These are phyloP conservation scores for Mycena olivaceomarginata DNA, from an alignment of 768 basidiomycete genomes.

Conservation along the genomic window DNA sequence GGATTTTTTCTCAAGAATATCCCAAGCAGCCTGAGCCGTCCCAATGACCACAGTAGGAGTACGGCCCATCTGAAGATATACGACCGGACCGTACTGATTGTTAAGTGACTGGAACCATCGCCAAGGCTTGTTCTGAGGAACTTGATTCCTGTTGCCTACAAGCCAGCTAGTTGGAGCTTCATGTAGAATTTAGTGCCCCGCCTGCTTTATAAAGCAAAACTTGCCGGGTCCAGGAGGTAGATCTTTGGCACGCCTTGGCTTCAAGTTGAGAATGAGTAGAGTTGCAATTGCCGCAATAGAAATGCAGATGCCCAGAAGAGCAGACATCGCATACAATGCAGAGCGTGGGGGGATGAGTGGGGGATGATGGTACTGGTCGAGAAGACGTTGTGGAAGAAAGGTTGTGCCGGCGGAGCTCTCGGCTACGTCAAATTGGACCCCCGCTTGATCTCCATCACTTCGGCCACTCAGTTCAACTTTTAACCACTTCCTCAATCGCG, in stretches of 20 bases:
- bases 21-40: conserved; percentile 67
- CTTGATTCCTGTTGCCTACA: conserved; percentile 67
- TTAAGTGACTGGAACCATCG: conserved; percentile 69
- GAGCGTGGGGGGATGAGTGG: no score
- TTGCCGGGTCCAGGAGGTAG: conserved; percentile 42
- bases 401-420: no score
- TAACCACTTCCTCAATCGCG: no score
- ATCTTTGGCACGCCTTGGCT: conserved; percentile 26
- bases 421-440: no score
- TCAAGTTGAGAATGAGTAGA: conserved; percentile 19
- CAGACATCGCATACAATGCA: conserved; percentile 14
- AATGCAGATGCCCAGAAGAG: conserved; percentile 6
- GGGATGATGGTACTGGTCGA: no score
- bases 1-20: conserved; percentile 68
- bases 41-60: conserved; percentile 59
- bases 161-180: conserved; percentile 43
- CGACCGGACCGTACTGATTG: conserved; percentile 59
- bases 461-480: no score
- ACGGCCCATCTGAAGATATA: conserved; percentile 14
- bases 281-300: conserved; percentile 1
- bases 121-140: conserved; percentile 69
- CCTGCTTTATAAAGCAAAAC: not conserved
- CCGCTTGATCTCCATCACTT: no score
- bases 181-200: not conserved
- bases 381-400: no score